These are phyloP conservation scores for Camellia granthamiana DNA, from an alignment of 148 eudicot species.

Conservation along the genomic window DNA sequence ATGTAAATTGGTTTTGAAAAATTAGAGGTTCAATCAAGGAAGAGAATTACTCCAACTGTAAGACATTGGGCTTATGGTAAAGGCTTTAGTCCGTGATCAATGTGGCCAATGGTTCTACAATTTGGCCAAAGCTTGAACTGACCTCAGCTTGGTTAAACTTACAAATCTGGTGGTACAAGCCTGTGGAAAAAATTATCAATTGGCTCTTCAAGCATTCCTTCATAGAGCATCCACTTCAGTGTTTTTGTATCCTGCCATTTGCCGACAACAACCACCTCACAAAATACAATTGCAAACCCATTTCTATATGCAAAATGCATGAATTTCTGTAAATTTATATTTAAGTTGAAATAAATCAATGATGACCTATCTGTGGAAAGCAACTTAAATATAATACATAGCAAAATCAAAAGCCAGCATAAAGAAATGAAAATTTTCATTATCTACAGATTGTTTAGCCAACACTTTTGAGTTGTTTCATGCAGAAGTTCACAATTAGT, in stretches of 20 bases:
- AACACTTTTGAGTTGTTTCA: neutral
- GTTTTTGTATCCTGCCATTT: neutral
- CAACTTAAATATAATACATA: neutral
- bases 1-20: neutral
- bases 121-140: neutral
- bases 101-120: neutral
- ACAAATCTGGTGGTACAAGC: neutral
- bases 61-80: neutral
- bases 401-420: too few species aligned
- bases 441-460: neutral
- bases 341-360: neutral
- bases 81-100: neutral
- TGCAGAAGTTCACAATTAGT: neutral
- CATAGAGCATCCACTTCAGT: neutral
- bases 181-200: slow-evolving; percentile 1
- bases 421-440: too few species aligned
- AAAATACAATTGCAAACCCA: neutral
- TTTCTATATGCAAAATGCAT: neutral
- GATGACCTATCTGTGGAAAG: too few species aligned
- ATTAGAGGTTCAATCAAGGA: neutral
- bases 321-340: neutral
- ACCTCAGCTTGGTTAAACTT: slow-evolving; percentile 1
- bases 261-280: neutral
- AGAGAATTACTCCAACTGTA: neutral
- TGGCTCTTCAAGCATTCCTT: slow-evolving; percentile 11